These are phyloP conservation scores for Carex sylvatica DNA, from an alignment of 202 grass and related monocot genomes.

Conservation along the genomic window DNA sequence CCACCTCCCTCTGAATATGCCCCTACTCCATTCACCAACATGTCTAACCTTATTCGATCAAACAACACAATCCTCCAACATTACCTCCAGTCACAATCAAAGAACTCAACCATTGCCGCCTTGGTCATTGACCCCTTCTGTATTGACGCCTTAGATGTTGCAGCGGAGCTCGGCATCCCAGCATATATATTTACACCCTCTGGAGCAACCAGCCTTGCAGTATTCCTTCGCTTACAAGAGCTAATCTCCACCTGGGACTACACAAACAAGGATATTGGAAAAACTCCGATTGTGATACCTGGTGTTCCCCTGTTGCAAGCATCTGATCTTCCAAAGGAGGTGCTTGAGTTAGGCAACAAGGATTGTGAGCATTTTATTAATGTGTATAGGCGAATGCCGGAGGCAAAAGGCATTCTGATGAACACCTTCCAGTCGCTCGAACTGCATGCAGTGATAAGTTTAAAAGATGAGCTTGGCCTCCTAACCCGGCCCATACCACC, in stretches of 20 bases:
- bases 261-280: neutral
- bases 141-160: constrained; percentile 24
- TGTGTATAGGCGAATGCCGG: neutral
- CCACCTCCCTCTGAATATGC: neutral
- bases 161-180: constrained; percentile 12
- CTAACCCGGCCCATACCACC: neutral
- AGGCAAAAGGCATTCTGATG: constrained; percentile 19
- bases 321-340: neutral
- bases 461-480: neutral
- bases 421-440: constrained; percentile 39
- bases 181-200: constrained; percentile 24
- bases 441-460: neutral
- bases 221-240: constrained; percentile 13
- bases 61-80: constrained; percentile 9
- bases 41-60: neutral
- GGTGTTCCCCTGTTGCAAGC: neutral
- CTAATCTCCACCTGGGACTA: neutral
- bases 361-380: neutral
- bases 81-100: constrained; percentile 8
- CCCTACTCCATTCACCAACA: neutral
- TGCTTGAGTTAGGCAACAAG: neutral
- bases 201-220: constrained; percentile 15
- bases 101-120: constrained; percentile 9
- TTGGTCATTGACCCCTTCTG: constrained; percentile 39
- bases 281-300: neutral